Evolutionary conservation across 768 basidiomycete genomes (phyloP).

Genomic region (Tulasnella sp.): DNA sequence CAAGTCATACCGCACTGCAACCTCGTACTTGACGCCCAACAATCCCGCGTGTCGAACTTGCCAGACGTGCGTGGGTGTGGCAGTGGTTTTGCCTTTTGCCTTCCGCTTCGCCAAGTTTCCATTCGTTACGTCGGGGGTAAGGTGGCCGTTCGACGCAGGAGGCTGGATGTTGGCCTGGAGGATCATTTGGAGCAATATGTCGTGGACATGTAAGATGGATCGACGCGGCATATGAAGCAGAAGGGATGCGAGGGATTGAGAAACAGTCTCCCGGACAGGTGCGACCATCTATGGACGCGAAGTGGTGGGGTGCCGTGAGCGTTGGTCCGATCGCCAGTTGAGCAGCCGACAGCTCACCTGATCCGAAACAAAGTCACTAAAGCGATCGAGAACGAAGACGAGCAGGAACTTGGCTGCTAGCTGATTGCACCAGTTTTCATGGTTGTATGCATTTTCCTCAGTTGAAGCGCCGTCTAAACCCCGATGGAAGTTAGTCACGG

Average conservation of each 20-base stretch:
- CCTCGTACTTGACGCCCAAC: slow-evolving; percentile 95
- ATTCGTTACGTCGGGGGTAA: slow-evolving; percentile 4
- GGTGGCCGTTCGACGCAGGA: not conserved
- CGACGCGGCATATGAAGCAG: slow-evolving; percentile 82
- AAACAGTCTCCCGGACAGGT: slow-evolving; percentile 93
- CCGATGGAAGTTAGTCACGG: not conserved
- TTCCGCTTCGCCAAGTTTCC: slow-evolving; percentile 21
- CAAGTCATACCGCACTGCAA: slow-evolving; percentile 85
- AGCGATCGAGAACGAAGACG: slow-evolving; percentile 92
- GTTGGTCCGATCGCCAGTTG: not conserved
- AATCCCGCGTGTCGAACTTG: slow-evolving; percentile 97
- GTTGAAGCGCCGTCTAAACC: slow-evolving; percentile 49
- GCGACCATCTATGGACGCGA: slow-evolving; percentile 64
- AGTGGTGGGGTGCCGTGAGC: not conserved
- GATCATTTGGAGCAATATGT: slow-evolving; percentile 87
- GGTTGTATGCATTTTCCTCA: slow-evolving; percentile 60
- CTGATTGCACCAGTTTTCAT: slow-evolving; percentile 87
- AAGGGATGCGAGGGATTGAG: slow-evolving; percentile 87
- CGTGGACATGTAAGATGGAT: slow-evolving; percentile 75
- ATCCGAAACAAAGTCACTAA: slow-evolving; percentile 95
- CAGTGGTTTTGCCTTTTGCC: slow-evolving; percentile 34
- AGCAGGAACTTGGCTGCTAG: slow-evolving; percentile 80
- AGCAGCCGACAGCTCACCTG: slow-evolving; percentile 47
- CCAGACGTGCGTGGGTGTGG: slow-evolving; percentile 64
- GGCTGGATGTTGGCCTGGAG: slow-evolving; percentile 49